Evolutionary conservation across 495 filamentous ascomycete genomes (phyloP).

Genomic region (Penicillium tannophilum): DNA sequence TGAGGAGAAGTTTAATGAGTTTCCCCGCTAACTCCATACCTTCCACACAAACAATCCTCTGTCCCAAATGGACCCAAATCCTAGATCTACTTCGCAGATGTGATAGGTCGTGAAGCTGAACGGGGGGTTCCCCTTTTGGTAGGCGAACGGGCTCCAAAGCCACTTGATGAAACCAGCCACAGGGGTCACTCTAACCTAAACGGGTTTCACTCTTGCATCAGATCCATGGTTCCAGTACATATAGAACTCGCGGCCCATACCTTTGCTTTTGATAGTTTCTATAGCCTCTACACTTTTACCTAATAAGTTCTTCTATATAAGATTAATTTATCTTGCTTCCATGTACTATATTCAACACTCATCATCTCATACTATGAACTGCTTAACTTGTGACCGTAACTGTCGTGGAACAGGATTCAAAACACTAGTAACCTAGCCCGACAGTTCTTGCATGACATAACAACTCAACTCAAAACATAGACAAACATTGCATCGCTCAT

Average conservation of each 20-base stretch:
- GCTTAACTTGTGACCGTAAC: background rate
- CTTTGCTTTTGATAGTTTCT: too few species aligned
- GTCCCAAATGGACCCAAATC: too few species aligned
- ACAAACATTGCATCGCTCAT: background rate
- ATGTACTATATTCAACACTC: too few species aligned
- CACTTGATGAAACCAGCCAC: constrained; percentile 2
- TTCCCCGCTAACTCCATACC: constrained; percentile 1
- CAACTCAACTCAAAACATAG: background rate
- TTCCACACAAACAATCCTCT: background rate
- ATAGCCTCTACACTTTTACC: too few species aligned
- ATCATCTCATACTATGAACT: background rate
- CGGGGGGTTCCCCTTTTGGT: background rate
- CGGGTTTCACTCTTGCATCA: background rate
- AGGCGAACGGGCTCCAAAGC: background rate
- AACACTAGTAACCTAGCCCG: background rate
- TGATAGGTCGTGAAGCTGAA: background rate
- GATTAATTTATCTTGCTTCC: background rate
- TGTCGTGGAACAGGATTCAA: background rate
- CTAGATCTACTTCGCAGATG: background rate
- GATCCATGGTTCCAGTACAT: background rate
- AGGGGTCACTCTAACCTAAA: constrained; percentile 5
- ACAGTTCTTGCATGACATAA: background rate
- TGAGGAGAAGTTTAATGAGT: background rate
- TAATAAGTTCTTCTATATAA: background rate
- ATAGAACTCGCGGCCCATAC: too few species aligned